phyloP scores from a whole-genome alignment of 352 stramenopile species.

The Phytophthora cactorum region DNA sequence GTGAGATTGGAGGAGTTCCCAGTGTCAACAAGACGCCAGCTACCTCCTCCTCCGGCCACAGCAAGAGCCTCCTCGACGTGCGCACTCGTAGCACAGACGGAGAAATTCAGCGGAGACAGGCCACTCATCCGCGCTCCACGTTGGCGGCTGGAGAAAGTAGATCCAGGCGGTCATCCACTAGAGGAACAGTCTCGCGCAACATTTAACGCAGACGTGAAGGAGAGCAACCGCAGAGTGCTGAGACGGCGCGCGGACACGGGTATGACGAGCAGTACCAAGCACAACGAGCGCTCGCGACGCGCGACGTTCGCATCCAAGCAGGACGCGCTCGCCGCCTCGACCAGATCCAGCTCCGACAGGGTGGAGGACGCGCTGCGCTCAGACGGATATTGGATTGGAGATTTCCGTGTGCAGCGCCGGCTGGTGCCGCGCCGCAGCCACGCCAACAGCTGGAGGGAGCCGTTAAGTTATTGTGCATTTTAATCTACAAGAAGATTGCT shows the following conservation, averaged over 20 bases:
- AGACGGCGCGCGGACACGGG: slow-evolving; percentile 11
- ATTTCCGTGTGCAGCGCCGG: slow-evolving; percentile 62
- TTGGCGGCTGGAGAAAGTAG: slow-evolving; percentile 22
- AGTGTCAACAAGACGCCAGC: slow-evolving; percentile 3
- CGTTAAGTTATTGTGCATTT: slow-evolving; percentile 40
- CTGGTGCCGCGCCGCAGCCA: slow-evolving; percentile 2
- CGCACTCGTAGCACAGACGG: too few relatives aligned
- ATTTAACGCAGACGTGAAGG: background rate
- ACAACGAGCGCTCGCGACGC: slow-evolving; percentile 23
- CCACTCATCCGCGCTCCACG: background rate
- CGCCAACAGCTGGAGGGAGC: slow-evolving; percentile 16
- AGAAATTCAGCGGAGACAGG: too few relatives aligned
- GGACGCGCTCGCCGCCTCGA: slow-evolving; percentile 17
- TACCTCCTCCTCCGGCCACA: slow-evolving; percentile 12
- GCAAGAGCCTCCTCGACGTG: slow-evolving; percentile 22
- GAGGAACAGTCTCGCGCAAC: background rate
- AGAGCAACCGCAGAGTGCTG: too few relatives aligned
- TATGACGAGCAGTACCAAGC: slow-evolving; percentile 8
- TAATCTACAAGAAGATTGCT: too few relatives aligned
- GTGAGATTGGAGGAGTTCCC: slow-evolving; percentile 8
- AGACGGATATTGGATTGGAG: slow-evolving; percentile 82
- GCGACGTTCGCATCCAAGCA: too few relatives aligned
- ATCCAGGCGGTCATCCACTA: slow-evolving; percentile 1
- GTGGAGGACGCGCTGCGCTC: slow-evolving; percentile 9
- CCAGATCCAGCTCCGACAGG: slow-evolving; percentile 37